Conservation (phyloP, 331 rosid species). For the Arachis monticola region DNA sequence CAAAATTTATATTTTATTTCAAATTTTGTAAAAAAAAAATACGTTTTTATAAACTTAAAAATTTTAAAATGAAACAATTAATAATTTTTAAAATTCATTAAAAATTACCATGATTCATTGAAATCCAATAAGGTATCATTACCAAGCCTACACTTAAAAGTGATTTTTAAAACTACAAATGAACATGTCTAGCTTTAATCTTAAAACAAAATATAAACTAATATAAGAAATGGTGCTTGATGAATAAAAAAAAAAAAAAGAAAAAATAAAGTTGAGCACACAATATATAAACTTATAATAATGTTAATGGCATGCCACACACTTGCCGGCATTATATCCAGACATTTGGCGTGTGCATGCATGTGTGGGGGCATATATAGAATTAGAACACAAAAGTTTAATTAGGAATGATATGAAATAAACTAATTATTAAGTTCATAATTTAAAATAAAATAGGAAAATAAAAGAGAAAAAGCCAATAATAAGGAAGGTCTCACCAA, state of each 20-base stretch:
- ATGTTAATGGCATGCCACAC: constrained; percentile 10
- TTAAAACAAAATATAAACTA: not conserved
- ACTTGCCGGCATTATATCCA: constrained; percentile 2
- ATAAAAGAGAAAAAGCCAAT: not conserved
- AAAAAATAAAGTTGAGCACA: constrained; percentile 6
- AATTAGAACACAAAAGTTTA: not conserved
- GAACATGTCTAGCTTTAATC: not conserved
- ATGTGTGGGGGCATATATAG: not conserved
- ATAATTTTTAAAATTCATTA: too few species aligned
- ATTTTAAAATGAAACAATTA: too few species aligned
- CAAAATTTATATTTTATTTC: too few species aligned
- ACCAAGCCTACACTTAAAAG: not conserved
- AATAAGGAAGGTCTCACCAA: not conserved
- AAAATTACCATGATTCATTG: too few species aligned
- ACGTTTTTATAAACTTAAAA: too few species aligned
- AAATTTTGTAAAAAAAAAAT: too few species aligned
- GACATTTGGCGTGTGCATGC: constrained; percentile 2
- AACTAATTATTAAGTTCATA: constrained; percentile 7
- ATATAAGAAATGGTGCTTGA: not conserved
- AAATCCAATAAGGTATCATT: too few species aligned
- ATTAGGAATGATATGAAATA: not conserved
- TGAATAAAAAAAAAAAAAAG: constrained; percentile 11
- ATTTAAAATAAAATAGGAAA: not conserved
- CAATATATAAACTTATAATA: too few species aligned
- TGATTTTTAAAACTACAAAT: not conserved